Evolutionary conservation across 306 rosid genomes (phyloP), one percentile per base, ranked within the genome.

Genomic region (Quercus gilva): DNA sequence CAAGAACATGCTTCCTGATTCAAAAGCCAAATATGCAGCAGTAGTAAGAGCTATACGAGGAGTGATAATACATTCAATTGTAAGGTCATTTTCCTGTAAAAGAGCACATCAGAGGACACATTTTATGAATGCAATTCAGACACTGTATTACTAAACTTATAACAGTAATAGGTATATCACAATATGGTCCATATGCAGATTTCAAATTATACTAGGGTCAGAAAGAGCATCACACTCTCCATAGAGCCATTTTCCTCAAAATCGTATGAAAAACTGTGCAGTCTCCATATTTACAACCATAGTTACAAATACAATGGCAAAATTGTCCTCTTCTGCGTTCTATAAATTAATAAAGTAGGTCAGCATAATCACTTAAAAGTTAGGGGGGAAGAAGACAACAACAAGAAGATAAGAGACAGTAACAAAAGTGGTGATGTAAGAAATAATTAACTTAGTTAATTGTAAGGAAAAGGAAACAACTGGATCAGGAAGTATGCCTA

Each of bases 281-380:
- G 98, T 93, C 87, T 95, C 98, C 99, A 93, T 93, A 87, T 95
- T 95, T 78, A 95, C 99, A 81, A 96, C 99, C 98, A 95, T 95
- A 82, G 99, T 98, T n/a, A 98, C 99, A 88, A 95, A 95, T 79
- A 93, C 98, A 83, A 91, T 91, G 83, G 99, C 98, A 81, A 95
- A 93, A 80, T 93, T 93, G 89, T 95, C 99, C 65, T 93, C 98
- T 84, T 84, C 94, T 51, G 56, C 86, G 61, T 70, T 88, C 99
- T 95, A 88, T 69, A 86, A 52, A 84, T 77, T 53, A 76, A 89
- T 26, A 68, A 67, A 5, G 41, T 64, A 19, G 71, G 72, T 73
- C 21, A 86, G 75, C 71, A 76, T 63, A 59, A 69, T 63, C 12
- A 65, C 76, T n/a, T n/a, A 59, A 58, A 15, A 64, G 43, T 70